Percentiles rank a stretch among this genome's conserved stretches.
phyloP scores from a whole-genome alignment of 2,329 filamentous ascomycete species.

The Colletotrichum aenigma region DNA sequence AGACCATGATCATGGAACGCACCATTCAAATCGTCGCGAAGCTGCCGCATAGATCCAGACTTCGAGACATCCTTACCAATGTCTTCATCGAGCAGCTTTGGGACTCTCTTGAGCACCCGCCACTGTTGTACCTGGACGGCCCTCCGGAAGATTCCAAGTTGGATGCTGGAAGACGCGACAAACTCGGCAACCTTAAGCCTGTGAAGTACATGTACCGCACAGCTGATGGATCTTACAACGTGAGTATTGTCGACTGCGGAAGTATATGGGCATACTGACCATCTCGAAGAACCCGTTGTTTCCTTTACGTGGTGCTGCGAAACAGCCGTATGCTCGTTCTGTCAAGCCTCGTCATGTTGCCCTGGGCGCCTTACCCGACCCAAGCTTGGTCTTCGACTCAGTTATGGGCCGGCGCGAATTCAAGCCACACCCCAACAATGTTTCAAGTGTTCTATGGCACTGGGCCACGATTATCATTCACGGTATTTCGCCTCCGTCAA shows the following conservation, averaged over 20 bases:
- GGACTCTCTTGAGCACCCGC: constrained; percentile 75
- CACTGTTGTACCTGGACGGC: constrained; percentile 66
- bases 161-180: neutral
- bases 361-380: constrained; percentile 71
- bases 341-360: constrained; percentile 63
- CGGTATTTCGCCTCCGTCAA: constrained; percentile 41
- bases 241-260: constrained; percentile 26
- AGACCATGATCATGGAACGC: constrained; percentile 77
- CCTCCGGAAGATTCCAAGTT: neutral
- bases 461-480: constrained; percentile 69
- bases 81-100: constrained; percentile 72
- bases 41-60: constrained; percentile 65
- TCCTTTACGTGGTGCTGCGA: constrained; percentile 70
- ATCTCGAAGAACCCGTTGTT: constrained; percentile 61
- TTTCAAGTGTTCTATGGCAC: constrained; percentile 67
- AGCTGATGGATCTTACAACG: constrained; percentile 74
- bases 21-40: constrained; percentile 73
- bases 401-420: constrained; percentile 59
- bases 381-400: constrained; percentile 64
- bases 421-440: constrained; percentile 70
- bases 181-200: neutral
- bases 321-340: constrained; percentile 69
- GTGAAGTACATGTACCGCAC: constrained; percentile 65
- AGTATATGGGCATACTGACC: neutral
- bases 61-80: constrained; percentile 67